Evolutionary conservation across 2,329 filamentous ascomycete species (phyloP).

Genomic region (Monosporascus sp.): DNA sequence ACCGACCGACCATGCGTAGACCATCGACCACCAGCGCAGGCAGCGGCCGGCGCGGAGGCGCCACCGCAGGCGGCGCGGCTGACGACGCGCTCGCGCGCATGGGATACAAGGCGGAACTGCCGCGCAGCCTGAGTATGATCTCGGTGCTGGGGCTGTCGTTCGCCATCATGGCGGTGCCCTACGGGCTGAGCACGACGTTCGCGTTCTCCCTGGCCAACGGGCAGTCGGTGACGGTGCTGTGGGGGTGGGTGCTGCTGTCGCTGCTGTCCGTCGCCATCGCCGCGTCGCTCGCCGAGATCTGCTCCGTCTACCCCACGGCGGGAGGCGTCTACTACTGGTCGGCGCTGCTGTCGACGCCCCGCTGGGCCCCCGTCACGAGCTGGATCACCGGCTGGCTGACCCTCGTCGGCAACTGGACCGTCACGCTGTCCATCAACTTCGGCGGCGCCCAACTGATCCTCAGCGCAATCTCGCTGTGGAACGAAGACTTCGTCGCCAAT

Average conservation of each 20-base stretch:
- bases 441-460: slow-evolving; percentile 61
- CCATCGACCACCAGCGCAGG: not conserved
- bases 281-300: slow-evolving; percentile 63
- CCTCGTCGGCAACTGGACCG: slow-evolving; percentile 69
- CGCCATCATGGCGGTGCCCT: slow-evolving; percentile 70
- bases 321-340: slow-evolving; percentile 69
- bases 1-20: not conserved
- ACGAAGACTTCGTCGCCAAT: slow-evolving; percentile 63
- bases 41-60: not conserved
- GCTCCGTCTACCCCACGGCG: slow-evolving; percentile 62
- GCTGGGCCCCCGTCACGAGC: slow-evolving; percentile 61
- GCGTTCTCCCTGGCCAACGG: slow-evolving; percentile 65
- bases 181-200: slow-evolving; percentile 62
- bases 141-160: slow-evolving; percentile 64
- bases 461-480: slow-evolving; percentile 62
- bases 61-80: slow-evolving; percentile 26
- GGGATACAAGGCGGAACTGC: slow-evolving; percentile 64
- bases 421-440: slow-evolving; percentile 62
- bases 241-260: slow-evolving; percentile 64
- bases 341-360: slow-evolving; percentile 59
- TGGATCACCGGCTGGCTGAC: slow-evolving; percentile 70
- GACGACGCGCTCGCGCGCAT: slow-evolving; percentile 59
- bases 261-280: slow-evolving; percentile 60
- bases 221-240: slow-evolving; percentile 63
- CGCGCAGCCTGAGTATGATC: slow-evolving; percentile 60